Base-by-base conservation (phyloP, 768 basidiomycete genomes). In the Tulasnella sp. region DNA sequence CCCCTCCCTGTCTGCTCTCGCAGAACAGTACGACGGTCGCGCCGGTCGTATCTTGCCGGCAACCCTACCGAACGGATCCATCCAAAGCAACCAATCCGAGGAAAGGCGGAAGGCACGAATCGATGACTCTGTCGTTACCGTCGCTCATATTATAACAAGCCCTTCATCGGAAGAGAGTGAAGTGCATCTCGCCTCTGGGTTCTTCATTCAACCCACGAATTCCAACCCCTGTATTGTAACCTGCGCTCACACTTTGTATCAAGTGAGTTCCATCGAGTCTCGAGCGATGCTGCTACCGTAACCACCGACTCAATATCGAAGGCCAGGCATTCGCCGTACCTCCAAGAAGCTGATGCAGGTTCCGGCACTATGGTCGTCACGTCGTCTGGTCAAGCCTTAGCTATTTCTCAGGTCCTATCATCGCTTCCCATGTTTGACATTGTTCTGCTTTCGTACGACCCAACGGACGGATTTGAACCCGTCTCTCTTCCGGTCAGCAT, bases 191-290 rank as follows among this genome's bases (percentile, higher is more conserved):
- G 88, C 87, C 57, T 90, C 89, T 23, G 91, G 89, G 2, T 91
- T 92, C 82, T 87, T 86, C 6, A 80, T 92, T 73, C 84, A 87
- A 78, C 81, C 71, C 44, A 78, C 85, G 77, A 81, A 13, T n/a
- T 29, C 9, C 67, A 70, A 72, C 5, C 70, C 84, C 10, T 79
- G 88, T 20, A 81, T 91, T 46, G 79, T 90, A 32, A 88, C 88
- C 15, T 91, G 90, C 80, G 89, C 88, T 9, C 91, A 91, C 82
- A 90, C 91, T 2, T 82, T 92, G 37, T 88, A 91, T 83, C 87
- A 90, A 88, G 90, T 86, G 48, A 51, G 23, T 10, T n/a, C 3
- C n/a, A 5, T 51, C n/a, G 20, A 23, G n/a, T n/a, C 74, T 44
- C 48, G 11, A 26, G 13, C 2, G 74, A 71, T 51, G 40, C 67